phyloP scores from a whole-genome alignment of 768 basidiomycete species.

The Hemileccinum impolitum region DNA sequence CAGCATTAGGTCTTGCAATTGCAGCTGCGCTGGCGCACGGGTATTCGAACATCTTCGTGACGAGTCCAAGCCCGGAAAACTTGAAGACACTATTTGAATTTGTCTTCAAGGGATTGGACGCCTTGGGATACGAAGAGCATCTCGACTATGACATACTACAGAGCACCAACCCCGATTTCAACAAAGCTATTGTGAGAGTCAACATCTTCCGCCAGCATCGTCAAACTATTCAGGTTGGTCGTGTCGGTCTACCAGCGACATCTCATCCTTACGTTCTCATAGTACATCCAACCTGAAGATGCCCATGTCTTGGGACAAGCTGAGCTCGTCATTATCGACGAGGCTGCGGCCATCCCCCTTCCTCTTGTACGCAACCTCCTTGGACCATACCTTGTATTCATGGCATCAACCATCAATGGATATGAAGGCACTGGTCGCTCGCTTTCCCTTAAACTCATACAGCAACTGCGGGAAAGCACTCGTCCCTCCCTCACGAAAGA shows the following conservation, averaged over 20 bases:
- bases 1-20: constrained; percentile 92
- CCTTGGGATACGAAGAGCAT: constrained; percentile 94
- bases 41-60: constrained; percentile 97
- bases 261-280: constrained; percentile 5
- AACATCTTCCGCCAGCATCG: constrained; percentile 91
- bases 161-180: constrained; percentile 91
- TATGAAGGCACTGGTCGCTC: constrained; percentile 99
- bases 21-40: constrained; percentile 90
- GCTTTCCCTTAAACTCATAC: constrained; percentile 94
- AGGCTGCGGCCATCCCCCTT: constrained; percentile 96
- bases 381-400: constrained; percentile 95
- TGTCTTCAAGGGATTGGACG: constrained; percentile 94
- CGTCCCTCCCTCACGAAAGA: constrained; percentile 75
- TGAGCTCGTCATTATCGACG: constrained; percentile 95
- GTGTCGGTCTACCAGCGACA: not conserved
- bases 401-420: constrained; percentile 99
- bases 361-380: constrained; percentile 94
- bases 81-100: constrained; percentile 98
- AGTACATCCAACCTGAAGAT: constrained; percentile 99
- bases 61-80: constrained; percentile 96
- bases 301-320: constrained; percentile 97
- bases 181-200: constrained; percentile 92
- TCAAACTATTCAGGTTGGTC: constrained; percentile 89
- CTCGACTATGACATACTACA: constrained; percentile 96
- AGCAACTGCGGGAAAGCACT: constrained; percentile 91